Base-by-base conservation (phyloP, 2,329 filamentous ascomycete species). In the Stenocarpella maydis region DNA sequence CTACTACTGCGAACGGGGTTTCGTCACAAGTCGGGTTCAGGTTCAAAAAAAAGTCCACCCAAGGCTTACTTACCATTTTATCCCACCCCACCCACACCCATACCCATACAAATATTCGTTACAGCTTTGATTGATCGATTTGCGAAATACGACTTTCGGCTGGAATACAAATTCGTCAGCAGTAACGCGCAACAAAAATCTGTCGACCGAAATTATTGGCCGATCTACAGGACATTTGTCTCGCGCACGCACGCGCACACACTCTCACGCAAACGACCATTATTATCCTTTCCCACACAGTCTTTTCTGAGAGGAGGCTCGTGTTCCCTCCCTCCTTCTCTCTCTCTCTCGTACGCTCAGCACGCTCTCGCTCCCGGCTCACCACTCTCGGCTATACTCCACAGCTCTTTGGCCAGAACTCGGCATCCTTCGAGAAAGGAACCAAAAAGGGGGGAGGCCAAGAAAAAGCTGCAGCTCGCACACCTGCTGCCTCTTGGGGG, bases 31-130 rank as follows among this genome's bases (percentile, higher is more conserved):
- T 49, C 43, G 58, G 58, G 58, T 34, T n/a, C 50, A 64, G 37
- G 19, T 43, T 21, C 34, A 37, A 37, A 19, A 63, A 37, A 37
- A 19, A 63, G 26, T 19, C 49, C 58, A 49, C 58, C 28, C n/a
- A n/a, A n/a, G n/a, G n/a, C n/a, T n/a, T n/a, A n/a, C 43, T 58
- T 68, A 37, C 71, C 69, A 70, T 73, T 73, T 17, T 72, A 66
- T 72, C 55, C 70, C 47, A 60, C 68, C 65, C 69, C 67, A 47
- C 45, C 50, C 50, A 47, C 41, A 47, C 58, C 58, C 34, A n/a
- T 37, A 58, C 54, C 54, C 37, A 37, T 49, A 63, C 58, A 49
- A 49, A 24, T 58, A 24, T 58, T 24, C 58, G 37, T 37, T 49
- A 49, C 58, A 10, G 58, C 58, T 63, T 63, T 63, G 58, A 63